A percentile compares a stretch with the other conserved stretches of the same genome.
phyloP scores from a whole-genome alignment of 345 rosid genomes.

The thale cress (Arabidopsis thaliana) region DNA sequence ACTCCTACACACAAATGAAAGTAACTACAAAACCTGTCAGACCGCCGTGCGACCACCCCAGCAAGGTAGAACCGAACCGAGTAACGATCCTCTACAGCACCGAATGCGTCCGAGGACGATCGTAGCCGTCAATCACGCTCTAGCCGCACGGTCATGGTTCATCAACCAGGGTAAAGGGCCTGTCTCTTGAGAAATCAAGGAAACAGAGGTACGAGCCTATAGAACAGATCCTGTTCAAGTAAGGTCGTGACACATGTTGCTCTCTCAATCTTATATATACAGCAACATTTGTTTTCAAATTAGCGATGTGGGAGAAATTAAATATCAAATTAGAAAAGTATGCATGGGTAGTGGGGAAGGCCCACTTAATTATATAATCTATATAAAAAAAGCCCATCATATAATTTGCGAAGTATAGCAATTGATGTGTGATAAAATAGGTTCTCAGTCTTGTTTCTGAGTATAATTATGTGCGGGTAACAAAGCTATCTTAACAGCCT shows the following conservation, averaged over 20 bases:
- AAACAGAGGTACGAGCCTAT: constrained; percentile 12
- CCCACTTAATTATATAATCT: too few species aligned
- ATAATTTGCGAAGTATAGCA: too few species aligned
- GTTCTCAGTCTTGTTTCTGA: too few species aligned
- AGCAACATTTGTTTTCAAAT: accelerated
- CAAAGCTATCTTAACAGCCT: too few species aligned
- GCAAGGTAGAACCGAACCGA: neutral
- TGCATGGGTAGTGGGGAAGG: too few species aligned
- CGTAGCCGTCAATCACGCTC: constrained; percentile 12
- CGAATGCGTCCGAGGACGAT: neutral
- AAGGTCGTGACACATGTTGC: neutral
- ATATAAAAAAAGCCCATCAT: too few species aligned
- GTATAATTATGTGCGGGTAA: too few species aligned
- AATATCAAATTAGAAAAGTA: too few species aligned
- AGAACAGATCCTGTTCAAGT: constrained; percentile 5
- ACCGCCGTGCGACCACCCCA: constrained; percentile 2
- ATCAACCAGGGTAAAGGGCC: constrained; percentile 6
- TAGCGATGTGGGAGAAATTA: neutral
- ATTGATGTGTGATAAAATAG: too few species aligned
- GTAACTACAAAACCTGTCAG: neutral
- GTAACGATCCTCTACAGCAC: constrained; percentile 24
- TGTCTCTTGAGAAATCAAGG: constrained; percentile 1
- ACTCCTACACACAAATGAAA: constrained; percentile 17
- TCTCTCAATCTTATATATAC: neutral
- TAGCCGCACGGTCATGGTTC: neutral